phyloP scores from a whole-genome alignment of 2,329 filamentous ascomycete species.

The Cercospora beticola region DNA sequence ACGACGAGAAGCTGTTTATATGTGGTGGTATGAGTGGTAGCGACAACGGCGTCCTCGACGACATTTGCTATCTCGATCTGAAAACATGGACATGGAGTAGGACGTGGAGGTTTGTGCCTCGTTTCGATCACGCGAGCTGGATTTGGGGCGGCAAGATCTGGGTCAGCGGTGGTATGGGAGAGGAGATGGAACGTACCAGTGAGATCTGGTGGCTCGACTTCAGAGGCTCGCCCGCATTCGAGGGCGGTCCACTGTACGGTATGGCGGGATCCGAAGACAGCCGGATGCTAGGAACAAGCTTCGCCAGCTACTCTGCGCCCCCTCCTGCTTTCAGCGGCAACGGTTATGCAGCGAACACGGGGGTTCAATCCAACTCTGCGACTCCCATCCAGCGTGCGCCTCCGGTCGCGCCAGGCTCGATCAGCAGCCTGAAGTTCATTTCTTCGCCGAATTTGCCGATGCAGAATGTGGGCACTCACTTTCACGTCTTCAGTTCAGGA shows the following conservation, averaged over 20 bases:
- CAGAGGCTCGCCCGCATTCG: conserved; percentile 81
- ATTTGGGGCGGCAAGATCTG: conserved; percentile 90
- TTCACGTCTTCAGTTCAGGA: conserved; percentile 90
- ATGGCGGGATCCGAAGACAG: conserved; percentile 36
- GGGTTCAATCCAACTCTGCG: conserved; percentile 55
- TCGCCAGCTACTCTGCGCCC: conserved; percentile 26
- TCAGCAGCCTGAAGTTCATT: conserved; percentile 86
- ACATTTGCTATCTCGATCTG: conserved; percentile 93
- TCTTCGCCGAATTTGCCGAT: conserved; percentile 82
- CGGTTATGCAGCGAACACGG: conserved; percentile 72
- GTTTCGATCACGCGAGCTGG: conserved; percentile 94
- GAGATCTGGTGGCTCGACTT: conserved; percentile 98
- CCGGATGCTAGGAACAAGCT: conserved; percentile 36
- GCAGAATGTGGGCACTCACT: conserved; percentile 88
- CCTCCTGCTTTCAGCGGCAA: conserved; percentile 41
- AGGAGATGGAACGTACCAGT: conserved; percentile 94
- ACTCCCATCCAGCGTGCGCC: conserved; percentile 47
- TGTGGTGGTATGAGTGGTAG: conserved; percentile 93
- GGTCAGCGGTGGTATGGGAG: conserved; percentile 92
- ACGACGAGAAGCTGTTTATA: conserved; percentile 95
- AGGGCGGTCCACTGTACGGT: conserved; percentile 37
- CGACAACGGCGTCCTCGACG: conserved; percentile 87
- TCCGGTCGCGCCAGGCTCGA: conserved; percentile 73
- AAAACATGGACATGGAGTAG: conserved; percentile 98
- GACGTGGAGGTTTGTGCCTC: conserved; percentile 89